These are phyloP conservation scores for Aspergillus hancockii DNA, from an alignment of 495 filamentous ascomycete genomes.

Conservation along the genomic window DNA sequence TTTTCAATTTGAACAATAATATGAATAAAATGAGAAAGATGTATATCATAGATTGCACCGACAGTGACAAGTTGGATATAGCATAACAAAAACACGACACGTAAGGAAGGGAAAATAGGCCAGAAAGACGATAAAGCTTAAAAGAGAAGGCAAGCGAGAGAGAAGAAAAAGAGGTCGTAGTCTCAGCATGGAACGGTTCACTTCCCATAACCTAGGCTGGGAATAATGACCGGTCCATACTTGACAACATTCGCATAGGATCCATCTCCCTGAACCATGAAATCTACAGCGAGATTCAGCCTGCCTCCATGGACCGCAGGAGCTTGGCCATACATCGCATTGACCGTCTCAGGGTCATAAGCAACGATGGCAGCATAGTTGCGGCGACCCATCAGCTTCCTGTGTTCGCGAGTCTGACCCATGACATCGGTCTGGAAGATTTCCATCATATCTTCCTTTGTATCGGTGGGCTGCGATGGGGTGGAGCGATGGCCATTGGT, in stretches of 20 bases:
- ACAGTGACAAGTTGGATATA: not conserved
- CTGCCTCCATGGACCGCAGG: slow-evolving; percentile 48
- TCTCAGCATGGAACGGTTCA: slow-evolving; percentile 12
- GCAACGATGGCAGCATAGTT: slow-evolving; percentile 95
- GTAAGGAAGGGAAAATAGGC: not conserved
- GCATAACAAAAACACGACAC: not conserved
- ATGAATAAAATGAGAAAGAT: not conserved
- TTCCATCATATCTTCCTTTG: slow-evolving; percentile 99
- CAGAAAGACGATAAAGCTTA: not conserved
- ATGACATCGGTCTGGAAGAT: slow-evolving; percentile 91
- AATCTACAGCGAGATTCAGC: slow-evolving; percentile 90
- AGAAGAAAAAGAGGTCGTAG: not conserved
- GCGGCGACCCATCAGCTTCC: slow-evolving; percentile 85
- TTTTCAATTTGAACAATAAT: not conserved
- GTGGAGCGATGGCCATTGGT: slow-evolving; percentile 81
- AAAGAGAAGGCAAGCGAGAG: not conserved
- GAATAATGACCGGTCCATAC: slow-evolving; percentile 95
- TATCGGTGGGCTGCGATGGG: slow-evolving; percentile 59
- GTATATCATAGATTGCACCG: not conserved
- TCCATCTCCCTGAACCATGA: slow-evolving; percentile 94
- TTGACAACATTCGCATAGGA: slow-evolving; percentile 78
- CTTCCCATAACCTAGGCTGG: slow-evolving; percentile 81
- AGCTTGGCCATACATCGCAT: slow-evolving; percentile 50
- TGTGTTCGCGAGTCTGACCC: slow-evolving; percentile 75
- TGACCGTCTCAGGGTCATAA: slow-evolving; percentile 82